Base-by-base conservation (phyloP, 2,329 filamentous ascomycete species). In the Boeremia exigua region DNA sequence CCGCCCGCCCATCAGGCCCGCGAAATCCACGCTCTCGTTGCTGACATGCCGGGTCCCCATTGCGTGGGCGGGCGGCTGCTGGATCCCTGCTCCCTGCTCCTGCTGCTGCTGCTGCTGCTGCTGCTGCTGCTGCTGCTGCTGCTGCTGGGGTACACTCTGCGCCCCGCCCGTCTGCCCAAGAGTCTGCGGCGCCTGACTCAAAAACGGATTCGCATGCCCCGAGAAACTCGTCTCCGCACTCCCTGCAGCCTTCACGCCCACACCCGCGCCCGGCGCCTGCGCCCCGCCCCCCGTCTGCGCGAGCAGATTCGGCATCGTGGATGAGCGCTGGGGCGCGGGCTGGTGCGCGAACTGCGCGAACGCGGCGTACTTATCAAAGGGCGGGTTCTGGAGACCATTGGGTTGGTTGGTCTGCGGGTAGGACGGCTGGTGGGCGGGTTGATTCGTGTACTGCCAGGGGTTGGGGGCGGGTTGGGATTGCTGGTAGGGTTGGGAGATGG, bases 1-100 rank as follows among this genome's bases (percentile, higher is more conserved):
- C 37, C 90, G 80, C 9, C 90, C 90, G 65, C 66, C 83, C 73
- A 86, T 80, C 36, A 89, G 84, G 62, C 86, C 81, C 51, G 81
- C 85, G 58, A 82, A 82, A 56, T 81, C 79, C 72, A 91, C 85
- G 72, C 89, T 92, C 69, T 92, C 90, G 44, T 89, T 83, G 66
- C 88, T 92, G 14, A 77, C 73, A 77, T 85, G 75, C 68, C 84
- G 62, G 6, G 66, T 27, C 14, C 60, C 51, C 52, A 62, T 63
- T 2, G 59, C 62, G 30, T 69, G 68, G n/a, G 19, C 19, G 3
- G 2, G 19, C 19, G 19, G 19, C 19, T 23, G 19, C 19, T 23
- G 19, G 3, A 23, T 23, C 3, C 19, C 19, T 5, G n/a, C n/a
- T n/a, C n/a, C n/a, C n/a, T n/a, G n/a, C n/a, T n/a, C n/a, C n/a